Evolutionary conservation across 2,329 filamentous ascomycete genomes (phyloP).

Genomic region (Fusarium oligoseptatum): DNA sequence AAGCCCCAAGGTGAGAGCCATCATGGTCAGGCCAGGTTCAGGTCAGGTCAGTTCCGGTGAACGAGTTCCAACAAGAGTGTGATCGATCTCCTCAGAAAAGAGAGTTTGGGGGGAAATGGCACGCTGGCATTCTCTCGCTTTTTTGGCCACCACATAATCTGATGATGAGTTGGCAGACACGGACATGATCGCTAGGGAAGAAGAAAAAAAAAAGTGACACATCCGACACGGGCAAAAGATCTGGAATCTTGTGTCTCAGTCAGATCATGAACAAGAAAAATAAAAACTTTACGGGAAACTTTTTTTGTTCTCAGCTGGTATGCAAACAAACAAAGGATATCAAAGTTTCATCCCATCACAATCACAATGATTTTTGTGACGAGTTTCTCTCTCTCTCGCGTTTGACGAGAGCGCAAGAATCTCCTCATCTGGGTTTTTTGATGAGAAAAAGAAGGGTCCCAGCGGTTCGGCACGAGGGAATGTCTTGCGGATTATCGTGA

Average conservation of each 20-base stretch:
- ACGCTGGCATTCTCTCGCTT: neutral
- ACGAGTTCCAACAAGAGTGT: conserved; percentile 19
- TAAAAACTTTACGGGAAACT: neutral
- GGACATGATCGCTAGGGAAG: neutral
- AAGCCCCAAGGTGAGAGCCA: conserved; percentile 1
- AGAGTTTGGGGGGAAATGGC: neutral
- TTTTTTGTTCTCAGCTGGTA: neutral
- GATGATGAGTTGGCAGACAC: neutral
- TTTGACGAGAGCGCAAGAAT: conserved; percentile 44
- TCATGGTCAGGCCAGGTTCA: conserved; percentile 4
- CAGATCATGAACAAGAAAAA: neutral
- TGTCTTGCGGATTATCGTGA: conserved; percentile 44
- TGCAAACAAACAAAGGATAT: conserved; percentile 4
- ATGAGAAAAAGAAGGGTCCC: conserved; percentile 10
- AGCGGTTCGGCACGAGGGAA: conserved; percentile 37
- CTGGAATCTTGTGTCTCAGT: conserved; percentile 6
- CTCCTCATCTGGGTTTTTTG: conserved; percentile 37
- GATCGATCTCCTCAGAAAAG: neutral
- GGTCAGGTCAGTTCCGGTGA: conserved; percentile 8
- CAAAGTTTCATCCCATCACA: neutral
- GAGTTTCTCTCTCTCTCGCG: neutral
- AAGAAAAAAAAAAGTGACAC: neutral
- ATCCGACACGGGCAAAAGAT: conserved; percentile 1
- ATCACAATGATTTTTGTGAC: neutral
- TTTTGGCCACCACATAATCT: neutral